These are phyloP conservation scores for Phanerodontia chrysosporium DNA, from an alignment of 768 basidiomycete species.

Conservation along the genomic window DNA sequence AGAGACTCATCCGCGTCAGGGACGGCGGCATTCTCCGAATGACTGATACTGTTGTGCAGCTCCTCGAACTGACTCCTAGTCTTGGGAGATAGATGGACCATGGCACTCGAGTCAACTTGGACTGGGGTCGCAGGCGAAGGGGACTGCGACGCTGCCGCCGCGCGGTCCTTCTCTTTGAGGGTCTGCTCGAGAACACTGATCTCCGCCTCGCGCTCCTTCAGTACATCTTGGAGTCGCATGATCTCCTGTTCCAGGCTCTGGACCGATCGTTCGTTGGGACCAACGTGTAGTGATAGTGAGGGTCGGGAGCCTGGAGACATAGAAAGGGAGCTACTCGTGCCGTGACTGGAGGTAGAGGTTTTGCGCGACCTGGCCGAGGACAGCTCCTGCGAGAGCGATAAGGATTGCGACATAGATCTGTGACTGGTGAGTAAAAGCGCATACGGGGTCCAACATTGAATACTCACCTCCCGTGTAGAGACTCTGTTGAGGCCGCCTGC, in stretches of 20 bases:
- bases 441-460: constrained; percentile 11
- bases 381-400: constrained; percentile 96
- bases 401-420: constrained; percentile 89
- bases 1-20: constrained; percentile 65
- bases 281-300: constrained; percentile 47
- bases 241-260: constrained; percentile 91
- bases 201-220: constrained; percentile 90
- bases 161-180: constrained; percentile 35
- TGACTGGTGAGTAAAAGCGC: constrained; percentile 13
- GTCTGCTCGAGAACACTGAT: constrained; percentile 68
- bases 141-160: constrained; percentile 1
- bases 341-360: constrained; percentile 72
- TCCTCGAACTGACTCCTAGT: constrained; percentile 73
- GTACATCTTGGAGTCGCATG: constrained; percentile 89
- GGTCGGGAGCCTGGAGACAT: constrained; percentile 55
- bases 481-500: constrained; percentile 83
- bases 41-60: constrained; percentile 63
- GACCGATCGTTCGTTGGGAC: constrained; percentile 65
- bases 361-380: constrained; percentile 86
- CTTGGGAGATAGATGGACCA: constrained; percentile 55
- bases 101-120: constrained; percentile 13
- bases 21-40: constrained; percentile 22
- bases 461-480: constrained; percentile 77
- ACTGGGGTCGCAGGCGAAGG: constrained; percentile 6
- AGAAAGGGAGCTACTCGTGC: constrained; percentile 62